These are phyloP conservation scores for Candida andamanensis DNA, from an alignment of 805 yeast species.

Conservation along the genomic window DNA sequence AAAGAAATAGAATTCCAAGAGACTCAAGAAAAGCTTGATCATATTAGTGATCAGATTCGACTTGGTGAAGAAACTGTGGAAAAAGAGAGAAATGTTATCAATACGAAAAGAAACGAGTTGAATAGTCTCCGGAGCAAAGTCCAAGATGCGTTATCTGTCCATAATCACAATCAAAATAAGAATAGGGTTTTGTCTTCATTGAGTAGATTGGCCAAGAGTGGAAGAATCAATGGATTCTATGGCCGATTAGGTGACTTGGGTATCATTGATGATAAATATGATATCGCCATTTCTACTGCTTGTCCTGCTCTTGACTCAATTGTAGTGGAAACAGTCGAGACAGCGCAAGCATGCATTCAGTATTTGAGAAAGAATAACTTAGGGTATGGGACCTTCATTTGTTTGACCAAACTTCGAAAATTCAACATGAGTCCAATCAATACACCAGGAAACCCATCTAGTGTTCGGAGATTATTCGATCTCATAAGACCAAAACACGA, in stretches of 20 bases:
- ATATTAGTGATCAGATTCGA: conserved; percentile 48
- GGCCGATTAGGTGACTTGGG: conserved; percentile 94
- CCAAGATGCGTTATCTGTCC: conserved; percentile 59
- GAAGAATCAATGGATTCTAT: conserved; percentile 78
- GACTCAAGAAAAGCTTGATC: conserved; percentile 45
- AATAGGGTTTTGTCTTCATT: conserved; percentile 70
- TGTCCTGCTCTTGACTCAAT: conserved; percentile 86
- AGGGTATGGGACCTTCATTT: conserved; percentile 86
- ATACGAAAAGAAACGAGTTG: conserved; percentile 51
- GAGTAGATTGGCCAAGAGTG: conserved; percentile 65
- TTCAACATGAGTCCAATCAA: conserved; percentile 53
- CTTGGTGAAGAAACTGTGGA: conserved; percentile 55
- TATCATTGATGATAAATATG: conserved; percentile 81
- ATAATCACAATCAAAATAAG: conserved; percentile 58
- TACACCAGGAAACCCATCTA: conserved; percentile 61
- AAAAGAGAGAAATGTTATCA: conserved; percentile 44
- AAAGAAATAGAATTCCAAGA: conserved; percentile 43
- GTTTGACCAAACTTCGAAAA: conserved; percentile 66
- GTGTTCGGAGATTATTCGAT: conserved; percentile 80
- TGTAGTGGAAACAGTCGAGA: conserved; percentile 77
- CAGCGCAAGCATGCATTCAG: conserved; percentile 63
- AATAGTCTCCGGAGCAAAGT: conserved; percentile 54
- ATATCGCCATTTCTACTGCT: conserved; percentile 92
- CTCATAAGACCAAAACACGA: conserved; percentile 63
- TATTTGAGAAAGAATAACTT: conserved; percentile 74